Percentiles rank a stretch among this genome's conserved stretches.
phyloP scores from a whole-genome alignment of 2,329 filamentous ascomycete genomes.

The Lachnellula cervina region DNA sequence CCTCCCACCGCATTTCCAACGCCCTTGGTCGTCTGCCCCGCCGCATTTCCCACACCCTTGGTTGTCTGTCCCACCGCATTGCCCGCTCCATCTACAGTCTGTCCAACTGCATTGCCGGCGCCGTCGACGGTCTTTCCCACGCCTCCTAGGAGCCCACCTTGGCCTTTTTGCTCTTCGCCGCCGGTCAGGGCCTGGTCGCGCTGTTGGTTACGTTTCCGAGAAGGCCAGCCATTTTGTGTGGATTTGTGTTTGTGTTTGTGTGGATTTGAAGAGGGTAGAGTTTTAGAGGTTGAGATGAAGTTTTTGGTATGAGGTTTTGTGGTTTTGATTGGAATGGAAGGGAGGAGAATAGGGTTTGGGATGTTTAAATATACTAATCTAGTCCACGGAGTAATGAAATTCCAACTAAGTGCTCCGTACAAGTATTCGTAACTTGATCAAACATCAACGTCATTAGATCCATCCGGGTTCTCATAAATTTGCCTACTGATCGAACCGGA shows the following conservation, averaged over 20 bases:
- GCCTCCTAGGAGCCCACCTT: conserved; percentile 36
- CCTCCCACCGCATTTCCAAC: conserved; percentile 17
- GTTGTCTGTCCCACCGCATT: conserved; percentile 20
- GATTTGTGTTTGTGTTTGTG: not conserved
- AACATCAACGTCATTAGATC: too few relatives aligned
- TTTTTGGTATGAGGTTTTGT: too few relatives aligned
- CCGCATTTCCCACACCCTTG: conserved; percentile 13
- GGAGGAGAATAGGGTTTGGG: too few relatives aligned
- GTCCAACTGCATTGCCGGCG: conserved; percentile 31
- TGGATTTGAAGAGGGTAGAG: not conserved
- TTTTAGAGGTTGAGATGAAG: not conserved
- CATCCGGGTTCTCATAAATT: too few relatives aligned
- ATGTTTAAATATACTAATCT: too few relatives aligned
- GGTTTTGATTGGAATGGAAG: too few relatives aligned
- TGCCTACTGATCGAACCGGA: too few relatives aligned
- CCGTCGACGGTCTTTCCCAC: conserved; percentile 34
- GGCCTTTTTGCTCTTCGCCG: conserved; percentile 34
- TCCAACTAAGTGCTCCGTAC: too few relatives aligned
- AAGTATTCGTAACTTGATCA: too few relatives aligned
- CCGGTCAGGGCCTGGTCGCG: conserved; percentile 37
- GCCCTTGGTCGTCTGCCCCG: conserved; percentile 10
- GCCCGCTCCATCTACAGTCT: conserved; percentile 30
- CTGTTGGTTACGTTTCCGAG: conserved; percentile 33
- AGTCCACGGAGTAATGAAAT: too few relatives aligned
- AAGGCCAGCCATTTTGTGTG: conserved; percentile 31